Evolutionary conservation across 1,139 yeast species (phyloP).

Genomic region (Magnusiomyces paraingens): DNA sequence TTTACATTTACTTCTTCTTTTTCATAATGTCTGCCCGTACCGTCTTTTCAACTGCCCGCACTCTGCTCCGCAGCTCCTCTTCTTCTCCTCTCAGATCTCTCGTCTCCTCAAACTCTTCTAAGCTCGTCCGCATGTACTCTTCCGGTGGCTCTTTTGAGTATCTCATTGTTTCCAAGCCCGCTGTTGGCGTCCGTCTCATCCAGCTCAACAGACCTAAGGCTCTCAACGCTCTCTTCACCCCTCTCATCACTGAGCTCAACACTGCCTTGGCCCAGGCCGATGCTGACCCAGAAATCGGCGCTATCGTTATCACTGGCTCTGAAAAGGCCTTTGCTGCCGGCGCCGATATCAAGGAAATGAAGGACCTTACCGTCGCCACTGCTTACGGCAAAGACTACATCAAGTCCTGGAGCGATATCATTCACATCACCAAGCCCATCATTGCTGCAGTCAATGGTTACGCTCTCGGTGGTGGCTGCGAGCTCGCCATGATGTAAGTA

Average conservation of each 20-base stretch:
- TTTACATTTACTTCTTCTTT: too few species aligned
- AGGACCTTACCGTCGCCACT: conserved; percentile 35
- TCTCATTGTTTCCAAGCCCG: conserved; percentile 38
- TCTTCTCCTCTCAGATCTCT: neutral
- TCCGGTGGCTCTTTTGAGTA: conserved; percentile 35
- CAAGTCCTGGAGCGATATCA: conserved; percentile 35
- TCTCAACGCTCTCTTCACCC: conserved; percentile 57
- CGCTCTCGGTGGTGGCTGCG: conserved; percentile 52
- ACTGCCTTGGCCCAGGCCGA: conserved; percentile 38
- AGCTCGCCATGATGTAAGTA: conserved; percentile 41
- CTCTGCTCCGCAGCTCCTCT: conserved; percentile 1
- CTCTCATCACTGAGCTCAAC: conserved; percentile 39
- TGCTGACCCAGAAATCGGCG: conserved; percentile 37
- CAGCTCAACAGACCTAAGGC: conserved; percentile 60
- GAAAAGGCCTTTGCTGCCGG: conserved; percentile 48
- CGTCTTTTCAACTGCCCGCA: too few species aligned
- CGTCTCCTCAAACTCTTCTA: conserved; percentile 1
- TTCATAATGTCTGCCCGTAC: too few species aligned
- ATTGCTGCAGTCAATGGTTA: conserved; percentile 49
- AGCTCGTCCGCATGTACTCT: conserved; percentile 16
- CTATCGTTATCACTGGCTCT: conserved; percentile 43
- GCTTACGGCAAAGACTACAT: conserved; percentile 36
- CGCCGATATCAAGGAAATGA: conserved; percentile 49
- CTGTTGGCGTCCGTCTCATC: conserved; percentile 41
- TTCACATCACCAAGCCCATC: conserved; percentile 39